Conservation (phyloP, 139 green algal genomes). For the Spirogloea muscicola region DNA sequence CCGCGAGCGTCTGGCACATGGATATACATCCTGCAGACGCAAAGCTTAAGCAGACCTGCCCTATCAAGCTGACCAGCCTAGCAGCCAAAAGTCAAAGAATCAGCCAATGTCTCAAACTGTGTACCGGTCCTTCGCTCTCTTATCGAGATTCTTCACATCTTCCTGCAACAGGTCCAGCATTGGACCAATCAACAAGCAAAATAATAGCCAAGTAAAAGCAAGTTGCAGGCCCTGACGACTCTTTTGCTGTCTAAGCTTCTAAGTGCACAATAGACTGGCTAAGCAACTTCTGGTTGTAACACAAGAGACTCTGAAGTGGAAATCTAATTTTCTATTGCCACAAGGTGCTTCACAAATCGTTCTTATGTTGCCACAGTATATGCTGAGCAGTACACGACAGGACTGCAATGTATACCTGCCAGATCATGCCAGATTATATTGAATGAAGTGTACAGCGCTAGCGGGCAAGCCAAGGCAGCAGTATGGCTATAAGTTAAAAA, state of each 20-base stretch:
- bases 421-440: not conserved
- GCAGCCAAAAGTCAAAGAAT: too few species aligned
- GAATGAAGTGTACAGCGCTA: not conserved
- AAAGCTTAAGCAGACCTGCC: too few species aligned
- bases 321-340: not conserved
- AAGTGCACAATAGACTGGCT: not conserved
- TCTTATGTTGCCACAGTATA: not conserved
- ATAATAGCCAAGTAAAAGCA: too few species aligned
- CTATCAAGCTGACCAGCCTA: too few species aligned
- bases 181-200: conserved; percentile 5
- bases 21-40: too few species aligned
- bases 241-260: conserved; percentile 1
- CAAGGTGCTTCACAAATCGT: not conserved
- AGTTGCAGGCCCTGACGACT: too few species aligned
- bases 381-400: not conserved
- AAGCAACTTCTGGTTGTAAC: not conserved
- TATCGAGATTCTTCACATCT: conserved; percentile 76
- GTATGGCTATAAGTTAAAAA: not conserved
- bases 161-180: conserved; percentile 35
- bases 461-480: not conserved
- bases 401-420: not conserved
- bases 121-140: conserved; percentile 83
- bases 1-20: too few species aligned
- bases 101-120: too few species aligned
- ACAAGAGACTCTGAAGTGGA: conserved; percentile 7